Evolutionary conservation across 2,329 filamentous ascomycete species (phyloP).

Genomic region (Fonsecaea multimorphosa): DNA sequence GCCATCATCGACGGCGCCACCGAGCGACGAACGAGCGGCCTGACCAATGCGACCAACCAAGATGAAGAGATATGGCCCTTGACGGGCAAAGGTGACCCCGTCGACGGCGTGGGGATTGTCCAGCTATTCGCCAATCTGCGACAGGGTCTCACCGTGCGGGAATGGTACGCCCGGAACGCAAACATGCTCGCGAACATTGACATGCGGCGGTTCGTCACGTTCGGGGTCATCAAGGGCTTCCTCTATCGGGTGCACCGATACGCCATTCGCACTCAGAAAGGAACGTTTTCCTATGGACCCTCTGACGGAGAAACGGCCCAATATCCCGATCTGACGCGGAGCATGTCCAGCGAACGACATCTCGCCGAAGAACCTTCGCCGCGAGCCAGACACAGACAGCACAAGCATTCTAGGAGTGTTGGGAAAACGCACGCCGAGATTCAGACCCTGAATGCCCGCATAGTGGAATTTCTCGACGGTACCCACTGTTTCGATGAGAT

Average conservation of each 20-base stretch:
- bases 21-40: constrained; percentile 32
- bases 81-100: constrained; percentile 44
- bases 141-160: constrained; percentile 81
- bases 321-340: constrained; percentile 18
- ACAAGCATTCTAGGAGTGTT: constrained; percentile 3
- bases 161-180: constrained; percentile 81
- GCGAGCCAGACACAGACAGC: constrained; percentile 15
- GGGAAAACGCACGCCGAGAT: constrained; percentile 11
- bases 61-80: constrained; percentile 51
- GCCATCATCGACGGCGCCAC: constrained; percentile 26
- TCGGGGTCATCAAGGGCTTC: constrained; percentile 93
- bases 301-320: constrained; percentile 1
- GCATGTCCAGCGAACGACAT: constrained; percentile 36
- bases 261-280: constrained; percentile 62
- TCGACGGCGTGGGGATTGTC: constrained; percentile 64
- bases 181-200: constrained; percentile 78
- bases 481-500: constrained; percentile 59
- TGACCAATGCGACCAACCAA: constrained; percentile 34
- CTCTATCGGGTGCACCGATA: constrained; percentile 93
- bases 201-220: constrained; percentile 88
- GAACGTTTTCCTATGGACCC: not conserved
- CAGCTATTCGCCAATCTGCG: constrained; percentile 85
- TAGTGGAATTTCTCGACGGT: constrained; percentile 54
- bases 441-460: constrained; percentile 24
- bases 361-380: constrained; percentile 23